phyloP scores from a whole-genome alignment of 176 grass and related monocot genomes.

The Oryza meridionalis region DNA sequence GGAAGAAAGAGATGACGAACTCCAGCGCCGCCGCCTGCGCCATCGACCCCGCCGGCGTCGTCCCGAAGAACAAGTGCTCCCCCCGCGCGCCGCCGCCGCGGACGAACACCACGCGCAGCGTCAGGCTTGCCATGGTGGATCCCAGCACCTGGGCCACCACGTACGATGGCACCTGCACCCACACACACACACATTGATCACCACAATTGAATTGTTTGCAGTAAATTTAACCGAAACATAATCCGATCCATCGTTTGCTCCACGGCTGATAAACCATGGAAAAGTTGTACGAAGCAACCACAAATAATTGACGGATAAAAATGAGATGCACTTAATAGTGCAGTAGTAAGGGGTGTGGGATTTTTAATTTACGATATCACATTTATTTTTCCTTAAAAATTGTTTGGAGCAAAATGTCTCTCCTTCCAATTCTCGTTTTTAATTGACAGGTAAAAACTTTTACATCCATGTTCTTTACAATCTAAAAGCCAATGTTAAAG shows the following conservation, averaged over 20 bases:
- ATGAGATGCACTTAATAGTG: too few relatives aligned
- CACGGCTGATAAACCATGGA: too few relatives aligned
- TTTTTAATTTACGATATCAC: too few relatives aligned
- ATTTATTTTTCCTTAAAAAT: too few relatives aligned
- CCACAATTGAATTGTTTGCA: background rate
- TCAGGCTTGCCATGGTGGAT: slow-evolving; percentile 62
- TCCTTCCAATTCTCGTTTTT: too few relatives aligned
- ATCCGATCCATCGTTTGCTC: background rate
- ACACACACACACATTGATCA: background rate
- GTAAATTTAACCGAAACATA: background rate
- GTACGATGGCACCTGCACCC: slow-evolving; percentile 68
- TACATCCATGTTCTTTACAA: too few relatives aligned
- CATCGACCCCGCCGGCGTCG: slow-evolving; percentile 54
- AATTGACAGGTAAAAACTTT: too few relatives aligned
- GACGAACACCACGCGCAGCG: slow-evolving; percentile 67
- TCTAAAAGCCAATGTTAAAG: too few relatives aligned
- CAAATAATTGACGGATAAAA: too few relatives aligned
- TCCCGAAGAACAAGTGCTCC: slow-evolving; percentile 60
- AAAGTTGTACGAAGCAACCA: too few relatives aligned
- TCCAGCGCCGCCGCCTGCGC: slow-evolving; percentile 70
- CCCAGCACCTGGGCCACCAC: slow-evolving; percentile 62
- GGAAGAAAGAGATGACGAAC: slow-evolving; percentile 86
- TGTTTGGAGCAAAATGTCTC: too few relatives aligned
- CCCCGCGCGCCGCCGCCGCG: slow-evolving; percentile 45
- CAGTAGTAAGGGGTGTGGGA: too few relatives aligned